Conservation (phyloP, 768 basidiomycete species). For the Tricholoma furcatifolium region DNA sequence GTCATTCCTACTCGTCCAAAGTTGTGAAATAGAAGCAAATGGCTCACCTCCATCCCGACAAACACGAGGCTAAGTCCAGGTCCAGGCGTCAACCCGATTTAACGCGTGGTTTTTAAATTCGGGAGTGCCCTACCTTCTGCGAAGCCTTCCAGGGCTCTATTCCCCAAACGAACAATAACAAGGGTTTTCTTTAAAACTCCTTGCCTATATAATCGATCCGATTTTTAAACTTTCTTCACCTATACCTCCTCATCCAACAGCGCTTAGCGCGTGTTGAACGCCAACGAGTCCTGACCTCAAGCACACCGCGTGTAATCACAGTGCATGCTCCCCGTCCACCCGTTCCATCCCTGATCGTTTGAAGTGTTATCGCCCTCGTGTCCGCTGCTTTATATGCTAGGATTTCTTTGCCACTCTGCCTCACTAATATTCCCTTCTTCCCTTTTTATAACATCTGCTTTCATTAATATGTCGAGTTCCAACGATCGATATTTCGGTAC, state of each 20-base stretch:
- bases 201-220: conserved; percentile 20
- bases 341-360: conserved; percentile 42
- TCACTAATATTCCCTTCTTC: conserved; percentile 54
- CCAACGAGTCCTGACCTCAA: conserved; percentile 34
- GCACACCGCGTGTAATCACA: conserved; percentile 44
- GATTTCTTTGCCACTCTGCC: conserved; percentile 43
- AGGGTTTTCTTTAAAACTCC: conserved; percentile 33
- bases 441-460: conserved; percentile 56
- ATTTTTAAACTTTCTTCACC: conserved; percentile 20
- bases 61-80: conserved; percentile 35
- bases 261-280: conserved; percentile 30
- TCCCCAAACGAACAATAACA: conserved; percentile 38
- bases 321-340: conserved; percentile 46
- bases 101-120: conserved; percentile 29
- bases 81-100: conserved; percentile 35
- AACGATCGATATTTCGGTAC: conserved; percentile 68
- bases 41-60: conserved; percentile 20
- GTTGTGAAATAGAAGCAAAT: conserved; percentile 18
- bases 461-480: conserved; percentile 68
- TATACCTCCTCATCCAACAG: conserved; percentile 13
- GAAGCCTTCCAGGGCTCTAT: conserved; percentile 28
- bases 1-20: conserved; percentile 9
- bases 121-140: conserved; percentile 27
- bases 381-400: conserved; percentile 43
- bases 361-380: conserved; percentile 34